Base-by-base conservation (phyloP, 805 yeast species). In the Kodamaea nitidulidarum region DNA sequence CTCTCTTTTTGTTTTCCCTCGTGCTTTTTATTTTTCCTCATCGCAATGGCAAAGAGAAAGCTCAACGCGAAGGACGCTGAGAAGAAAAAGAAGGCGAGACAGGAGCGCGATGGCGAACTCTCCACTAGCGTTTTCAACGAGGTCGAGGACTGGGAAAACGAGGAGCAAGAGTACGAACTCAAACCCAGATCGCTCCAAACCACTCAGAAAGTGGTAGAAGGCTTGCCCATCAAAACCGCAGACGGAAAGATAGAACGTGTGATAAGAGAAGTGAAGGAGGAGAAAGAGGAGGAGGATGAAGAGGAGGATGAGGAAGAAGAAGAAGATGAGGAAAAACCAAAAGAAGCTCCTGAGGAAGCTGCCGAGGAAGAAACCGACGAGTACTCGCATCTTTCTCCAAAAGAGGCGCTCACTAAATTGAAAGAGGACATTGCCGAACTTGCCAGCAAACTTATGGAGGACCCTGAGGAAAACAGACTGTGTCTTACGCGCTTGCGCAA, bases 361-460 rank as follows among this genome's bases (percentile, higher is more conserved):
- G 11, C 9, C 10, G 38, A 29, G 3, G 49, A 43, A 21, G 51
- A 44, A 32, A 47, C 62, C 22, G 73, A 70, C 37, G 61, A 61
- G 16, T 78, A 78, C 44, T 67, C 76, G 0, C 71, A 65, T 5
- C 52, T 73, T 10, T 51, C 75, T 0, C 77, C 78, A 1, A 63
- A 59, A 41, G 84, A 84, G 55, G 70, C 69, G 40, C 65, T 86
- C 17, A 49, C 71, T 5, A 73, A 76, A 41, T 67, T 84, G 30
- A 85, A 88, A 52, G 97, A 88, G 61, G 86, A 84, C 40, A 76
- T 93, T 30, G 96, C 98, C 0, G 79, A 75, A 14, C 60, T 82
- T 35, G 96, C 95, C 1, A 84, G 86, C 28, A 74, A 75, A 30
- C 63, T 91, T 25, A 79, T 79, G 51, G 95, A 88, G 56, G 86